Conservation (phyloP, 495 filamentous ascomycete species). For the Hypoxylon fragiforme region DNA sequence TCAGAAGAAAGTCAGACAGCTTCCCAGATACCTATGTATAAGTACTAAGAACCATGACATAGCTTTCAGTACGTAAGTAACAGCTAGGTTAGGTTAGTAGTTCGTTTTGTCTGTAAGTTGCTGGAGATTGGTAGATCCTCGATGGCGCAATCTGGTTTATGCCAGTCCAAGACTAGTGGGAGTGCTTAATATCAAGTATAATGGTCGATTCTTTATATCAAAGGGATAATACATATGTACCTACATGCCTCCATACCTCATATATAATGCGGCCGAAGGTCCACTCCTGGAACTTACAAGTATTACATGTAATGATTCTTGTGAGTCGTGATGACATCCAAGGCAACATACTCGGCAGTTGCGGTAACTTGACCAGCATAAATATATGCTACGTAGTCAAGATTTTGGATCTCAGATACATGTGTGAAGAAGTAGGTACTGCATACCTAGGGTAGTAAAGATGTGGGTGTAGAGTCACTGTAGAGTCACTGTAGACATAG, state of each 20-base stretch:
- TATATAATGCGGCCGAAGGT: not conserved
- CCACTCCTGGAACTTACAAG: constrained; percentile 1
- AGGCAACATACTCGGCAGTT: constrained; percentile 10
- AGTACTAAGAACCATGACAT: no score
- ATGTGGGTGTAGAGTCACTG: no score
- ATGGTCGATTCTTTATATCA: no score
- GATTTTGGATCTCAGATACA: constrained; percentile 4
- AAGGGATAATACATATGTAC: no score
- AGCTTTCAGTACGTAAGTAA: no score
- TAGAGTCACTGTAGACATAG: no score
- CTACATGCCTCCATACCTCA: not conserved
- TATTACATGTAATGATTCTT: not conserved
- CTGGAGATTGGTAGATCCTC: constrained; percentile 14
- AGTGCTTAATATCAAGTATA: not conserved
- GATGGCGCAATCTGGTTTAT: constrained; percentile 30
- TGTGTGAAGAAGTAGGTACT: not conserved
- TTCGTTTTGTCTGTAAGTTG: not conserved
- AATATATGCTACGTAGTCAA: not conserved
- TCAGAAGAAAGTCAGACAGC: constrained; percentile 3
- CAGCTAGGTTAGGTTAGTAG: no score
- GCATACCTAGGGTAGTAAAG: no score
- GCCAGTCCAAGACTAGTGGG: constrained; percentile 20
- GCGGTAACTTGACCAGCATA: constrained; percentile 1
- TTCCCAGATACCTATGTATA: not conserved
- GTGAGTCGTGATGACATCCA: not conserved